Percentiles rank a stretch among this genome's conserved stretches.
phyloP scores from a whole-genome alignment of 257 asterid species.

The Ligustrum vulgare region DNA sequence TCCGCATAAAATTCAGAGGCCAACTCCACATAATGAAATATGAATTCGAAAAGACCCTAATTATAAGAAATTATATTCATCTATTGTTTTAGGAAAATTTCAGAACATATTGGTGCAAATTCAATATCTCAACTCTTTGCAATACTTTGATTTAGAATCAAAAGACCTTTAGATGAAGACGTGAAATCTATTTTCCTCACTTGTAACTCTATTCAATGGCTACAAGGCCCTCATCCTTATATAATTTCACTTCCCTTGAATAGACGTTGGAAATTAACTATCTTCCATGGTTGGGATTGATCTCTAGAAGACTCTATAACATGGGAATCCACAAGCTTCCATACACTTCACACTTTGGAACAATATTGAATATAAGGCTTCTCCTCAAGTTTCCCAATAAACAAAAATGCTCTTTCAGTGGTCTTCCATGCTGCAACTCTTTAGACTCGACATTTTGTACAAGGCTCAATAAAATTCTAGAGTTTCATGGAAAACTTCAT shows the following conservation, averaged over 20 bases:
- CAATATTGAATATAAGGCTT: neutral
- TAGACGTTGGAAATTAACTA: neutral
- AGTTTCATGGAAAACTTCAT: too few species aligned
- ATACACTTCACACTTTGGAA: neutral
- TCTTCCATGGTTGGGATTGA: neutral
- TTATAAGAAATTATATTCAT: neutral
- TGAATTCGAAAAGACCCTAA: conserved; percentile 1
- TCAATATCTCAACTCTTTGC: too few species aligned
- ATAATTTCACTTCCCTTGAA: neutral
- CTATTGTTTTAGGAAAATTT: conserved; percentile 26
- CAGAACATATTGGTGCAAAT: conserved; percentile 25
- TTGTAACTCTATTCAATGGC: neutral
- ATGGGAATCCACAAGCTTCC: neutral
- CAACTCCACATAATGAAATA: conserved; percentile 13
- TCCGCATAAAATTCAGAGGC: conserved; percentile 30
- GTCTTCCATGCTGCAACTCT: neutral
- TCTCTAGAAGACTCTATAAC: neutral
- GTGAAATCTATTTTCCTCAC: neutral
- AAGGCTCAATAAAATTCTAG: neutral
- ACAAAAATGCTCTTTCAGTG: neutral
- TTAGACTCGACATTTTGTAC: neutral
- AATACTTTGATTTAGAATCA: too few species aligned
- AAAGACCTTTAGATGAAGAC: too few species aligned
- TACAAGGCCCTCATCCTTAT: neutral
- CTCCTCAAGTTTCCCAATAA: neutral